These are phyloP conservation scores for Pythium sp. DNA, from an alignment of 352 stramenopile species.

Conservation along the genomic window DNA sequence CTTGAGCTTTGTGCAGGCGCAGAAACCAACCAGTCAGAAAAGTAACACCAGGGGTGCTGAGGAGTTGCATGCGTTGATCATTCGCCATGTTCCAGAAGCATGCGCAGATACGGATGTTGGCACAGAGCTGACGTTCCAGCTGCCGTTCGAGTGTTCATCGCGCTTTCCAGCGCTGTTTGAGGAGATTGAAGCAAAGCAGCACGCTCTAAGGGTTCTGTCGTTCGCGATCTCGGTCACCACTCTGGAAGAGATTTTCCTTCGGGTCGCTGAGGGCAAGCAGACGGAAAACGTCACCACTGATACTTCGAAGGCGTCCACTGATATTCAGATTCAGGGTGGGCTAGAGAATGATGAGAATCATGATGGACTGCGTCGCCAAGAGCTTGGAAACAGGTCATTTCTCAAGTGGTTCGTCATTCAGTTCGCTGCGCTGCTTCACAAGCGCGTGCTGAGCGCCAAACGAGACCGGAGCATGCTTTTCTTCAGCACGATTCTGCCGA, in stretches of 20 bases:
- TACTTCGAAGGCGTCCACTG: not conserved
- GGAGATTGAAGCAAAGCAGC: slow-evolving; percentile 48
- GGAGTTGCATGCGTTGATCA: slow-evolving; percentile 24
- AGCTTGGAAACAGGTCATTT: not conserved
- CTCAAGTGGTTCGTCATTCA: slow-evolving; percentile 35
- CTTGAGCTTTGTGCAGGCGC: slow-evolving; percentile 44
- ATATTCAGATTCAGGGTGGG: not conserved
- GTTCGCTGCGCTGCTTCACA: slow-evolving; percentile 53
- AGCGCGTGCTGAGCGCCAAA: slow-evolving; percentile 48
- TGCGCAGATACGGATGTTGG: slow-evolving; percentile 59
- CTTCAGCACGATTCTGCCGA: slow-evolving; percentile 69
- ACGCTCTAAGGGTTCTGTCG: slow-evolving; percentile 38
- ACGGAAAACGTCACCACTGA: not conserved
- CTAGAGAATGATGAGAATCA: not conserved
- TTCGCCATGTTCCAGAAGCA: slow-evolving; percentile 33
- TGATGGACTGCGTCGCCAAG: not conserved
- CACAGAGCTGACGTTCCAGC: slow-evolving; percentile 71
- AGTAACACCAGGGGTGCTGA: not conserved
- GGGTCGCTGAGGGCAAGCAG: slow-evolving; percentile 54
- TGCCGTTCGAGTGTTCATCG: slow-evolving; percentile 56
- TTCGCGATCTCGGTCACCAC: slow-evolving; percentile 83
- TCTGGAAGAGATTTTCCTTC: slow-evolving; percentile 89
- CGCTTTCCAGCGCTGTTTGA: slow-evolving; percentile 74
- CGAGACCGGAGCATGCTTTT: slow-evolving; percentile 69
- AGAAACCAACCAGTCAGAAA: not conserved